Evolutionary conservation across 2,329 filamentous ascomycete genomes (phyloP), one percentile per base, ranked within the genome.

Genomic region (Sporothrix sp.): DNA sequence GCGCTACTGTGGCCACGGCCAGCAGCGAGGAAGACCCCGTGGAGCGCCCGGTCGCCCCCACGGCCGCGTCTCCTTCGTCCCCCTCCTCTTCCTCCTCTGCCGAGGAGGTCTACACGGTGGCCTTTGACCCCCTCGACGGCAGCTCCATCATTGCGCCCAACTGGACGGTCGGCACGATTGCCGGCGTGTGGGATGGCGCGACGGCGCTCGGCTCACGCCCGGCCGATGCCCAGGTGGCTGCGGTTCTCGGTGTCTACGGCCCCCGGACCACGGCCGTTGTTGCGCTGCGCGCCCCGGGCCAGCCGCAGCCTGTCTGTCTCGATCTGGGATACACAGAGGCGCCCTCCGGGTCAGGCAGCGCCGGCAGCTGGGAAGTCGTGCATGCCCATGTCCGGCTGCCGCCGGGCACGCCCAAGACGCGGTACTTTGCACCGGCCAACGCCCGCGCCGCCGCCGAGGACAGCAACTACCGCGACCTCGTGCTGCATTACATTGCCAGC

Each of bases 361-460:
- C 6, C 4, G 20, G 18, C 2, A 51, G 55, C 13, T 65, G 62
- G 44, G 61, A 69, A 3, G 56, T 81, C 1, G 59, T 78, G 0
- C 69, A 72, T 0, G 33, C 68, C 0, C 42, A 56, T 0, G 65
- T 80, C 6, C 62, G 57, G 7, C 63, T 78, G 3, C 54, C 62
- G 1, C 35, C 55, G 1, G 56, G 65, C 3, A 68, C 70, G 0
- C 71, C 49, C 38, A 36, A 13, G 32, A 75, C 75, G 23, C 68
- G 73, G 0, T 82, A 81, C 60, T 82, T 83, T 57, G 76, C 79
- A 0, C 79, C 79, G 0, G 79, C 79, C 4, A 83, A 83, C 57
- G 62, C 82, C 49, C 74, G 79, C 9, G 69, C 74, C 0, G 78
- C 79, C 0, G 71, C 72, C 0, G 73, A 81, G 16, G 65, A 73